phyloP scores from a whole-genome alignment of 352 stramenopile species.

The Lagenidium sp. region DNA sequence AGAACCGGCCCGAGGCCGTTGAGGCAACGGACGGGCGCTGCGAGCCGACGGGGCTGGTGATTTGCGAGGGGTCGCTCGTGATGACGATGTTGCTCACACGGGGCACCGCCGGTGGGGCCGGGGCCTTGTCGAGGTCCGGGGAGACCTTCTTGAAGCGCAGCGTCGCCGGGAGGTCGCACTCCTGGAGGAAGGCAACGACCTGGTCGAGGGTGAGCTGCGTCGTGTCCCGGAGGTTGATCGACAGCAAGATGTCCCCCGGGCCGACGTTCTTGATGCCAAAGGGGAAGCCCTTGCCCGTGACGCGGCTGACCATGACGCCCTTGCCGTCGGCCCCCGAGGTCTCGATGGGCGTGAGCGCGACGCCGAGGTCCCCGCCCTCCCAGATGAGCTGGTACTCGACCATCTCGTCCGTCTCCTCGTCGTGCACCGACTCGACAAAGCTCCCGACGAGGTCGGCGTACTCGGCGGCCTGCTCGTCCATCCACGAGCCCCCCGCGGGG shows the following conservation, averaged over 20 bases:
- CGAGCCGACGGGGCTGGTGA: constrained; percentile 51
- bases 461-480: constrained; percentile 81
- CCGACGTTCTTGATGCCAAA: constrained; percentile 87
- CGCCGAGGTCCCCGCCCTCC: constrained; percentile 76
- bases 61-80: constrained; percentile 37
- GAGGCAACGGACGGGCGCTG: constrained; percentile 1
- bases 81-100: constrained; percentile 62
- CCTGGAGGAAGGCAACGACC: constrained; percentile 72
- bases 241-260: constrained; percentile 66
- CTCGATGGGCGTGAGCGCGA: constrained; percentile 74
- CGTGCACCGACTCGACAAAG: constrained; percentile 80
- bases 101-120: constrained; percentile 24
- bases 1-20: not conserved
- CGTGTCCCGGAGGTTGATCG: constrained; percentile 78
- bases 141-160: constrained; percentile 83
- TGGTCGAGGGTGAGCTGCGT: constrained; percentile 73
- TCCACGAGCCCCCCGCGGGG: constrained; percentile 54
- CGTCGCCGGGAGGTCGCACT: constrained; percentile 78
- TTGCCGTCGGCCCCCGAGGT: constrained; percentile 39
- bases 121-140: constrained; percentile 28
- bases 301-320: constrained; percentile 67
- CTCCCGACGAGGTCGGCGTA: constrained; percentile 75
- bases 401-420: constrained; percentile 77
- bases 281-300: constrained; percentile 81
- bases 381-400: constrained; percentile 87